These are phyloP conservation scores for Purpureocillium takamizusanense DNA, from an alignment of 2,329 filamentous ascomycete genomes.

Conservation along the genomic window DNA sequence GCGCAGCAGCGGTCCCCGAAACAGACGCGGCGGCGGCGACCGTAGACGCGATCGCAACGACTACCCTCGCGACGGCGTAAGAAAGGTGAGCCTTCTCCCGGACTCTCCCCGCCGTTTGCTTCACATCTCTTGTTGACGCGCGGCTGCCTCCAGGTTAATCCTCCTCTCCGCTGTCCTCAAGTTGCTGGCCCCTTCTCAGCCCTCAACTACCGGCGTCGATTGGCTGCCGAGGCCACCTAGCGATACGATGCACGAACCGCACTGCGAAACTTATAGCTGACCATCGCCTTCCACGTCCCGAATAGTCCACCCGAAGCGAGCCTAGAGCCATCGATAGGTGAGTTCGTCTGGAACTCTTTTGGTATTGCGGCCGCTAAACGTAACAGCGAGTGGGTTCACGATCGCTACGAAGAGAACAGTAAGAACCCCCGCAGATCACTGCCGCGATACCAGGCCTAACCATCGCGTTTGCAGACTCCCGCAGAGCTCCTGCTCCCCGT, in stretches of 20 bases:
- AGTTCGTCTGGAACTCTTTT: slow-evolving; percentile 16
- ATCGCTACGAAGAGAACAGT: slow-evolving; percentile 74
- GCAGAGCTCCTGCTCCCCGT: slow-evolving; percentile 31
- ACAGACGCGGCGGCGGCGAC: slow-evolving; percentile 24
- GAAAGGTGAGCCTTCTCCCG: slow-evolving; percentile 71
- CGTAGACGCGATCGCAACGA: slow-evolving; percentile 26
- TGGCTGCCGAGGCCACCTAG: slow-evolving; percentile 19
- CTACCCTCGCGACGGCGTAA: slow-evolving; percentile 74
- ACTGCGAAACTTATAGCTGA: slow-evolving; percentile 24
- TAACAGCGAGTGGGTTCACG: slow-evolving; percentile 83
- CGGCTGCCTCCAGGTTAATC: slow-evolving; percentile 20
- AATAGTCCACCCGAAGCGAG: slow-evolving; percentile 54
- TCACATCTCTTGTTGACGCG: not conserved
- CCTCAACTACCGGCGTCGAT: slow-evolving; percentile 18
- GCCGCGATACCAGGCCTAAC: too few relatives aligned
- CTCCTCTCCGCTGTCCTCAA: slow-evolving; percentile 19
- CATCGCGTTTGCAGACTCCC: slow-evolving; percentile 19
- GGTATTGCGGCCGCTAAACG: slow-evolving; percentile 12
- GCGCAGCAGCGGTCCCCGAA: slow-evolving; percentile 25
- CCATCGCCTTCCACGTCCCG: slow-evolving; percentile 22
- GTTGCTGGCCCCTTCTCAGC: slow-evolving; percentile 18
- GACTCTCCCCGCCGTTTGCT: too few relatives aligned
- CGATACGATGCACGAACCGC: slow-evolving; percentile 18
- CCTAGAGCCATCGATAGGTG: slow-evolving; percentile 63
- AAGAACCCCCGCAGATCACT: slow-evolving; percentile 10